Evolutionary conservation across 1,284 basidiomycete species (phyloP), one percentile per base, ranked within the genome.

Genomic region (Melanopsichium pennsylvanicum): DNA sequence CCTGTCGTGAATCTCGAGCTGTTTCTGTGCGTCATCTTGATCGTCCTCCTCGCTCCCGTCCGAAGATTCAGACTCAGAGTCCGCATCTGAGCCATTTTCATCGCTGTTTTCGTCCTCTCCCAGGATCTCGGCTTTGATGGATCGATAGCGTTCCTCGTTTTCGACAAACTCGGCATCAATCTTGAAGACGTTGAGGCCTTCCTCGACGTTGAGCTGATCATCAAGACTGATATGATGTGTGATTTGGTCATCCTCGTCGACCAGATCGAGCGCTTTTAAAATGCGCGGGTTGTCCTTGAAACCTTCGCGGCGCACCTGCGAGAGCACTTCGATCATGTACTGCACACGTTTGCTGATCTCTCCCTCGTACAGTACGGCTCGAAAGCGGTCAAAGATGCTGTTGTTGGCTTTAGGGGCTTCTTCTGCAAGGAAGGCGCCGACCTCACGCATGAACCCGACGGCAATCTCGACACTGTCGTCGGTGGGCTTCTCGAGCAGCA

Each of bases 391-490:
- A 80, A 89, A 97, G 35, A 97, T 89, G 43, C 88, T 89, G 33
- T 92, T 90, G 78, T 92, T 97, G 59, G 92, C 93, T 81, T 94
- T 93, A 18, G 95, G 92, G 3, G 91, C 90, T 81, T 93, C 92
- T 84, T 98, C 95, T 0, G 89, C 85, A 5, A 99, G 87, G 85
- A 93, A 97, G 0, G 93, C 90, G 52, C 96, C 96, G 35, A 96
- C 93, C 85, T 98, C 95, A 27, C 93, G 90, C 85, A 92, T 96
- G 83, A 98, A 95, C 6, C 92, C 91, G 37, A 97, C 94, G 0
- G 95, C 94, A 70, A 99, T 93, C 84, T 99, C 95, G 72, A 98
- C 95, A 4, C 92, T 93, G 82, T 97, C 96, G 77, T 97, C 94
- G 0, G 96, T 97, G 0, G 96, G 95, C 18, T 91, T 88, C 79